phyloP scores from a whole-genome alignment of 2,329 filamentous ascomycete genomes.

The Fusarium austroafricanum region DNA sequence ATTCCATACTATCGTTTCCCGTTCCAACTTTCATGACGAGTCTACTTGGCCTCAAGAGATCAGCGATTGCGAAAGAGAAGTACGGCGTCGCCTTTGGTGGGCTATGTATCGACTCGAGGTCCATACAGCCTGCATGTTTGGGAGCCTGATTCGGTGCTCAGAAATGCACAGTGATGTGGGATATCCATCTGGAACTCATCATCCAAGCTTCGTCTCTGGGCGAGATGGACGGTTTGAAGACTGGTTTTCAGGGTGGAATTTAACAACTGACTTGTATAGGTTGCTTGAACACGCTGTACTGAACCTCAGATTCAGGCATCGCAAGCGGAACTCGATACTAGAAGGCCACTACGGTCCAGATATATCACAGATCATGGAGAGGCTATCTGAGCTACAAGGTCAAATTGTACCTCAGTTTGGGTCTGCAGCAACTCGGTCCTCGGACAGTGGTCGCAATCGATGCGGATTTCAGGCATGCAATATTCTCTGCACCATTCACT shows the following conservation, averaged over 20 bases:
- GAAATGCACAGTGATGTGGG: background rate
- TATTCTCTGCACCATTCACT: background rate
- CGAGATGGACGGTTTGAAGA: background rate
- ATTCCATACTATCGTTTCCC: background rate
- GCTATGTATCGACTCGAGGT: conserved; percentile 20
- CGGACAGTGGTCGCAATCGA: background rate
- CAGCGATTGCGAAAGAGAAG: conserved; percentile 7
- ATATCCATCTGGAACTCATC: background rate
- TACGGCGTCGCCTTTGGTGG: conserved; percentile 24
- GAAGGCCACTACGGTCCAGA: background rate
- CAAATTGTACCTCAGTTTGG: background rate
- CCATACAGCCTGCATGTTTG: conserved; percentile 14
- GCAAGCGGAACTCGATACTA: background rate
- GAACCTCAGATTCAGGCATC: background rate
- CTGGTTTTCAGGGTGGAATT: conserved; percentile 1
- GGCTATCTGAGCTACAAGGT: background rate
- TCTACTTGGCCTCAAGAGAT: background rate
- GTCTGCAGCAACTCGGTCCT: background rate
- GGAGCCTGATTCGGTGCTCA: conserved; percentile 12
- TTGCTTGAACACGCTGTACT: background rate
- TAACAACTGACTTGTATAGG: background rate
- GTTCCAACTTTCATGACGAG: background rate
- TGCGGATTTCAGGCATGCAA: conserved; percentile 4
- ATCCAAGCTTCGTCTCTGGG: background rate
- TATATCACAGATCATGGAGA: background rate